Base-by-base conservation (phyloP, 1,284 basidiomycete species). In the Ceratobasidium sp. region DNA sequence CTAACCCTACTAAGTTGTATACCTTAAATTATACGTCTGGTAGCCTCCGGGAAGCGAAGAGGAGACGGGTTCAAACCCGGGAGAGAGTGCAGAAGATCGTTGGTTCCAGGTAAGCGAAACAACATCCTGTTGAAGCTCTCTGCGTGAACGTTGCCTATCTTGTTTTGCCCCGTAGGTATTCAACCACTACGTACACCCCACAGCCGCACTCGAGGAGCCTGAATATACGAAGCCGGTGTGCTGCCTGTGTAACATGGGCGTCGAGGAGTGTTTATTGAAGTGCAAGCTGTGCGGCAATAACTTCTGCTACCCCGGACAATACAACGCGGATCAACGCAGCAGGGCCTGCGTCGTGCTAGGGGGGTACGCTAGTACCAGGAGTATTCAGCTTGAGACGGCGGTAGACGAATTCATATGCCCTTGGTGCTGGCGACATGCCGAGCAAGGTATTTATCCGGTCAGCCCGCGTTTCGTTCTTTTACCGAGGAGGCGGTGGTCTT, bases 41-140 rank as follows among this genome's bases (percentile, higher is more conserved):
- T n/a, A n/a, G n/a, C n/a, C n/a, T n/a, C n/a, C n/a, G n/a, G n/a
- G n/a, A n/a, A n/a, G n/a, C 12, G 65, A 67, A 12, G 26, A 52
- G 6, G 66, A n/a, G 20, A 68, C 7, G 66, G 2, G 9, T 33
- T 50, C 48, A 13, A 6, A 4, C 54, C 40, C 23, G 2, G n/a
- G 28, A 2, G n/a, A 46, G 23, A 40, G 57, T n/a, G 1, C 54
- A 7, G 15, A 17, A 61, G 56, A 71, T 23, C 28, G 38, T 1
- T 73, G 70, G 70, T 73, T 26, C 44, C 40, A 73, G n/a, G 70
- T 73, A 38, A 52, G 70, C 40, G 40, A 70, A 15, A 17, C 2
- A 44, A 28, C 17, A 7, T n/a, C n/a, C n/a, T 23, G 2, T 61
- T 28, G 20, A 38, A 1, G 46, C 13, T 33, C 42, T 9, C 10